Evolutionary conservation across 352 stramenopile species (phyloP).

Genomic region (Phytopythium cucurbitacearum): DNA sequence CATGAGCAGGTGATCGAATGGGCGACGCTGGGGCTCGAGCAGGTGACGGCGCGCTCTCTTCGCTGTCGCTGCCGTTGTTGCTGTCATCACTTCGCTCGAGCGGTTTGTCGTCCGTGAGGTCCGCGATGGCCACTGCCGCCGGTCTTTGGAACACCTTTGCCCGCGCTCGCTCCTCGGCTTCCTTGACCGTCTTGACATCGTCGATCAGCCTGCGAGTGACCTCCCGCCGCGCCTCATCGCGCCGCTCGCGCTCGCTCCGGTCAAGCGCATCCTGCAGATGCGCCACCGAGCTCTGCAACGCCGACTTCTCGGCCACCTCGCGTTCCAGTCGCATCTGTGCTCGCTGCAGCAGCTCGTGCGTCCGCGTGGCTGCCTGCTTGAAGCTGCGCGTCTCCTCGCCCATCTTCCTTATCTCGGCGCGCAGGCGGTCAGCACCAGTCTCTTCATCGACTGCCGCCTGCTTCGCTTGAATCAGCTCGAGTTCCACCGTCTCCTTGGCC

Average conservation of each 20-base stretch:
- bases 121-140: no score
- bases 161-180: background rate
- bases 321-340: constrained; percentile 51
- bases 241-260: constrained; percentile 29
- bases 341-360: constrained; percentile 58
- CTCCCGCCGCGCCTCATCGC: constrained; percentile 33
- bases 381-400: constrained; percentile 59
- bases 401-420: constrained; percentile 27
- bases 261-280: constrained; percentile 37
- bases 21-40: no score
- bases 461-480: constrained; percentile 28
- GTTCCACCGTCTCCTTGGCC: constrained; percentile 30
- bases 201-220: constrained; percentile 37
- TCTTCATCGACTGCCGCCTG: constrained; percentile 40
- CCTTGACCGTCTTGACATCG: constrained; percentile 3
- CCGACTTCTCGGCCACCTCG: constrained; percentile 42
- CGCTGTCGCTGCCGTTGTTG: no score
- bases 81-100: no score
- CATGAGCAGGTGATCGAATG: no score
- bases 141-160: background rate
- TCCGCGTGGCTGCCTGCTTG: constrained; percentile 47
- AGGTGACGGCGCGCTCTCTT: no score
- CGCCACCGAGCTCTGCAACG: constrained; percentile 31
- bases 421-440: constrained; percentile 40
- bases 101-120: no score